A percentile compares a stretch with the other conserved stretches of the same genome.
phyloP scores from a whole-genome alignment of 805 yeast genomes.

The Yarrowia yakushimensis region DNA sequence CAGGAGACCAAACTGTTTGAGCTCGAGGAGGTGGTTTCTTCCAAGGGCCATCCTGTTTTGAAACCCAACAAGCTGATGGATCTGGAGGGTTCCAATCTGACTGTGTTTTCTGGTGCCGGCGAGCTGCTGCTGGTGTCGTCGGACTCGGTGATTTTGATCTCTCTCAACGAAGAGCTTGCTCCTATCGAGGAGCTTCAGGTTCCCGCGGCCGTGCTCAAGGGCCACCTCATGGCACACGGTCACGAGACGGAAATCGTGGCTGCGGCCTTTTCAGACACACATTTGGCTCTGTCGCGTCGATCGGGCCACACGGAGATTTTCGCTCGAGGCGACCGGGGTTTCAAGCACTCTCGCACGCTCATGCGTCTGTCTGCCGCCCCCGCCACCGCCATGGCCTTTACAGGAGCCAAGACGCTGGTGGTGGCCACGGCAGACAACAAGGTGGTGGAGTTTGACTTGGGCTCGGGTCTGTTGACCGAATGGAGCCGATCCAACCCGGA shows the following conservation, averaged over 20 bases:
- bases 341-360: conserved; percentile 28
- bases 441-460: conserved; percentile 61
- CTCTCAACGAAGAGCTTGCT: conserved; percentile 28
- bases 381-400: conserved; percentile 61
- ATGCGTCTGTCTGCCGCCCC: conserved; percentile 38
- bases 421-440: conserved; percentile 72
- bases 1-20: conserved; percentile 65
- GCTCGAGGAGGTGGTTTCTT: conserved; percentile 43
- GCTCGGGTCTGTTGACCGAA: conserved; percentile 44
- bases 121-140: neutral
- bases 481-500: conserved; percentile 84
- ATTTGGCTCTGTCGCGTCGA: conserved; percentile 57
- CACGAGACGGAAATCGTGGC: conserved; percentile 53
- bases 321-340: conserved; percentile 36
- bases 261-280: conserved; percentile 45
- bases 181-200: conserved; percentile 25
- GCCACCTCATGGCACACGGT: conserved; percentile 43
- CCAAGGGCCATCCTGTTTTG: conserved; percentile 31
- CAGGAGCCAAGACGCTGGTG: conserved; percentile 50
- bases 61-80: conserved; percentile 37
- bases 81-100: neutral
- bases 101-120: conserved; percentile 8
- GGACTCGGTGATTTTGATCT: conserved; percentile 26
- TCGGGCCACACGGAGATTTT: conserved; percentile 62
- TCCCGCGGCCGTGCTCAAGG: conserved; percentile 9